Percentiles rank a stretch among this genome's conserved stretches.
Conservation (phyloP, 192 early-diverging fungal species). For the Bifiguratus adelaidae region DNA sequence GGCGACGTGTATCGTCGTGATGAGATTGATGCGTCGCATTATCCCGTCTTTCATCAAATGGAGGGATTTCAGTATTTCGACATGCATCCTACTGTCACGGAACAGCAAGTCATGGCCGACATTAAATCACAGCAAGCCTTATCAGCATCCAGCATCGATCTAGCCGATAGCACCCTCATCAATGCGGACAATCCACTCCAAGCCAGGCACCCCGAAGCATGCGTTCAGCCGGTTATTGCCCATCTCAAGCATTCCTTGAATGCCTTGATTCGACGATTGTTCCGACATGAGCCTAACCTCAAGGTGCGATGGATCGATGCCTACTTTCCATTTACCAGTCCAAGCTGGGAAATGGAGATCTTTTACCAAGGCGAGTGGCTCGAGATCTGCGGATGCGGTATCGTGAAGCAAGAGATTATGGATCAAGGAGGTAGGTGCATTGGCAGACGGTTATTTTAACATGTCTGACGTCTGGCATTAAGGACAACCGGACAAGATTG, state of each 20-base stretch:
- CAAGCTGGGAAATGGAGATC: conserved; percentile 97
- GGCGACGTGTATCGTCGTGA: conserved; percentile 96
- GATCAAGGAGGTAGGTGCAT: conserved; percentile 40
- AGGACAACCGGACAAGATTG: conserved; percentile 66
- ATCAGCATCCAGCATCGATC: conserved; percentile 11
- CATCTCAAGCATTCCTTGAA: conserved; percentile 81
- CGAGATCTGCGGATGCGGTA: conserved; percentile 88
- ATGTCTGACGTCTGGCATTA: no score
- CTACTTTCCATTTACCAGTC: conserved; percentile 92
- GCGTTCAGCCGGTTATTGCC: conserved; percentile 40
- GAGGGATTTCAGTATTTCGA: conserved; percentile 79
- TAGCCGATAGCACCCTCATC: conserved; percentile 39
- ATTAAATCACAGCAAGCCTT: conserved; percentile 8
- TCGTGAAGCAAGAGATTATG: conserved; percentile 80
- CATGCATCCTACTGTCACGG: conserved; percentile 15
- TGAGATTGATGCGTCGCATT: conserved; percentile 92
- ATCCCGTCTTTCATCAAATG: conserved; percentile 98
- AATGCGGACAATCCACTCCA: conserved; percentile 66
- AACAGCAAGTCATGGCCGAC: conserved; percentile 16
- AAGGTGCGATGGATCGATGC: conserved; percentile 92
- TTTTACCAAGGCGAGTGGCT: conserved; percentile 90
- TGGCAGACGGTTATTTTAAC: neutral
- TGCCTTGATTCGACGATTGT: conserved; percentile 62
- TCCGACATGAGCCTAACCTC: conserved; percentile 49
- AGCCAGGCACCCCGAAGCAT: conserved; percentile 45